Conservation (phyloP, 2,329 filamentous ascomycete species). For the Nakataea oryzae region DNA sequence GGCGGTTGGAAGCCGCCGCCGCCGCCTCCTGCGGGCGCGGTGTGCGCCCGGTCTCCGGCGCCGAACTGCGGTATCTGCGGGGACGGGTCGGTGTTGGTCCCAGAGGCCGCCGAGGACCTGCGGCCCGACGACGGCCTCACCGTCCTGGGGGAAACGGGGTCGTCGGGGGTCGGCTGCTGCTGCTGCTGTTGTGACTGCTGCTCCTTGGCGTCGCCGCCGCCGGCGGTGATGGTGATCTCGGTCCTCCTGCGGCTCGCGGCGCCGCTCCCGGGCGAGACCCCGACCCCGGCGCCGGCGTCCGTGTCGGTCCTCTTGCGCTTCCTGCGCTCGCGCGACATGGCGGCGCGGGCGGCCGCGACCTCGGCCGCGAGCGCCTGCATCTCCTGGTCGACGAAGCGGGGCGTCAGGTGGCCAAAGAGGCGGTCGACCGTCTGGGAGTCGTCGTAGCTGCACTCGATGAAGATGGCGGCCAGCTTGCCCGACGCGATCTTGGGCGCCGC, state of each 20-base stretch:
- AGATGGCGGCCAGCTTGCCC: conserved; percentile 66
- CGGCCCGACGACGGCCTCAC: conserved; percentile 16
- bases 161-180: conserved; percentile 19
- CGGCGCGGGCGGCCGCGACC: conserved; percentile 45
- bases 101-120: conserved; percentile 1
- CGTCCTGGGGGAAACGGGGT: conserved; percentile 43
- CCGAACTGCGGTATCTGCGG: neutral
- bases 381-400: conserved; percentile 72
- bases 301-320: conserved; percentile 54
- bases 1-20: neutral
- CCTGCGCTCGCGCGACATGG: conserved; percentile 30
- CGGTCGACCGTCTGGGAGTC: conserved; percentile 66
- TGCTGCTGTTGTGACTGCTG: conserved; percentile 10
- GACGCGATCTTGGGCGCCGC: conserved; percentile 74
- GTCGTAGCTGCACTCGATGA: conserved; percentile 93
- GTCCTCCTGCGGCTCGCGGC: conserved; percentile 11
- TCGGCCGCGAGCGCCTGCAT: conserved; percentile 60
- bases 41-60: too few species aligned
- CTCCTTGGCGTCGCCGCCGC: conserved; percentile 4
- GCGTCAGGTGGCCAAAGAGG: conserved; percentile 83
- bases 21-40: neutral
- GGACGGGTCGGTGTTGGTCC: conserved; percentile 6
- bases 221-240: neutral
- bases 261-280: neutral
- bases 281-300: conserved; percentile 14